Base-by-base conservation (phyloP, 2,329 filamentous ascomycete genomes). In the Botrytis medusae region DNA sequence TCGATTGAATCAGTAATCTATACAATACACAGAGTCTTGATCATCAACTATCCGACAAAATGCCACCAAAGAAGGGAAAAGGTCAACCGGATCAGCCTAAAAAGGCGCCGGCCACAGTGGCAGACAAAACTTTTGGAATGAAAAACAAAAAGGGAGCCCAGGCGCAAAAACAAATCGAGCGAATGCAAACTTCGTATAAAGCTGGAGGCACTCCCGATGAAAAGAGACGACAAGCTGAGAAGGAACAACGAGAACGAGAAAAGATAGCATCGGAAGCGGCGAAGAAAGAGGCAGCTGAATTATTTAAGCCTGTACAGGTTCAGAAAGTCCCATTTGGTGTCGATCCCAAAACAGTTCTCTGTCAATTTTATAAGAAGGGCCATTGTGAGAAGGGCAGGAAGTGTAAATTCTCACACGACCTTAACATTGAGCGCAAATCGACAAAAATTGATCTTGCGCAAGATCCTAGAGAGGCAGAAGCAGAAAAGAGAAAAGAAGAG, bases 41-140 rank as follows among this genome's bases (percentile, higher is more conserved):
- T 46, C 29, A 37, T 59, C 40, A 48, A 51, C 20, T 60, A 42
- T 71, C 20, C 79, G 82, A 84, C 85, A 89, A 79, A 79, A 94
- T 95, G 92, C 86, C 92, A 82, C 92, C 92, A 74, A 94, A 94
- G 83, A 88, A 87, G 79, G 77, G 74, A 37, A 76, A 84, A 73
- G 86, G 88, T 72, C 86, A 89, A 77, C 84, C 79, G 72, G 81
- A 77, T 69, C 85, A 63, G 68, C 60, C 80, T 78, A 86, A 84
- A 82, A 90, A 90, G 84, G 89, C 88, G 34, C 83, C 85, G 74
- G 79, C 85, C 74, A 72, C 86, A 62, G 93, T 94, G 76, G 94
- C 96, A 76, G 96, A 99, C 87, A 96, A 95, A 86, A 97, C 96
- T 67, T 99, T 99, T 87, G 96, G 96, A 79, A 98, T 99, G 96